Evolutionary conservation across 202 grass and related monocot genomes (phyloP).

Genomic region (Setaria italica): DNA sequence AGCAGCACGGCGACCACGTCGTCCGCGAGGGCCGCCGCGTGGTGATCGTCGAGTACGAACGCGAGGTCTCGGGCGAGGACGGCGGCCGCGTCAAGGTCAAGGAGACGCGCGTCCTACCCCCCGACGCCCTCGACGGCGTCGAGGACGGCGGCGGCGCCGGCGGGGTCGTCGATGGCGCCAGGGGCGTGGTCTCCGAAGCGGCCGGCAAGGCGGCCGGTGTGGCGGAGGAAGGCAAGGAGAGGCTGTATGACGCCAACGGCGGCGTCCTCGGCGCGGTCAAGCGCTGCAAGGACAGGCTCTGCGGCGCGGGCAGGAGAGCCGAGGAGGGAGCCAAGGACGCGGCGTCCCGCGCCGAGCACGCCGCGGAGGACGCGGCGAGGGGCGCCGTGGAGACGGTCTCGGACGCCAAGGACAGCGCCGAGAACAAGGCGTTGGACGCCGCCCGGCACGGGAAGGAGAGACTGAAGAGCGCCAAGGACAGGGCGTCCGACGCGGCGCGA

Average conservation of each 20-base stretch:
- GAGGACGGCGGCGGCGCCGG: conserved; percentile 28
- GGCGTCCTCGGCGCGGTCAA: conserved; percentile 56
- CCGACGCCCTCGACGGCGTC: conserved; percentile 11
- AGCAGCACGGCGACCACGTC: conserved; percentile 29
- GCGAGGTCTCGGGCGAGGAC: conserved; percentile 43
- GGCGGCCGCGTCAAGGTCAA: conserved; percentile 20
- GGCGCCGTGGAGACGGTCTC: conserved; percentile 32
- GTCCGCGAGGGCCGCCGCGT: conserved; percentile 71
- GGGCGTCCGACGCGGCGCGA: conserved; percentile 34
- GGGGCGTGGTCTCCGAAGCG: conserved; percentile 21
- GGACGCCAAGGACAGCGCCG: conserved; percentile 36
- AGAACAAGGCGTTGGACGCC: conserved; percentile 45
- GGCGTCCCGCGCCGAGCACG: conserved; percentile 33
- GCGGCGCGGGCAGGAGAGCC: conserved; percentile 34
- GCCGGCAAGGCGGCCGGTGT: conserved; percentile 26
- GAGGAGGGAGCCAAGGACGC: conserved; percentile 47
- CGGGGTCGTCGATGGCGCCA: conserved; percentile 10
- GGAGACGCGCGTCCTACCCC: conserved; percentile 21
- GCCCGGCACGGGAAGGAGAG: conserved; percentile 34
- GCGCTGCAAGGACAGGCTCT: conserved; percentile 62
- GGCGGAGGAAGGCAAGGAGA: conserved; percentile 43
- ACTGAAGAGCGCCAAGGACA: conserved; percentile 15
- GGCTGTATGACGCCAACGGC: conserved; percentile 41
- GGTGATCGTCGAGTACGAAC: conserved; percentile 88
- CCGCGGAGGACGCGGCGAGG: conserved; percentile 32